Evolutionary conservation across 2,329 filamentous ascomycete species (phyloP).

Genomic region (Periconia digitata): DNA sequence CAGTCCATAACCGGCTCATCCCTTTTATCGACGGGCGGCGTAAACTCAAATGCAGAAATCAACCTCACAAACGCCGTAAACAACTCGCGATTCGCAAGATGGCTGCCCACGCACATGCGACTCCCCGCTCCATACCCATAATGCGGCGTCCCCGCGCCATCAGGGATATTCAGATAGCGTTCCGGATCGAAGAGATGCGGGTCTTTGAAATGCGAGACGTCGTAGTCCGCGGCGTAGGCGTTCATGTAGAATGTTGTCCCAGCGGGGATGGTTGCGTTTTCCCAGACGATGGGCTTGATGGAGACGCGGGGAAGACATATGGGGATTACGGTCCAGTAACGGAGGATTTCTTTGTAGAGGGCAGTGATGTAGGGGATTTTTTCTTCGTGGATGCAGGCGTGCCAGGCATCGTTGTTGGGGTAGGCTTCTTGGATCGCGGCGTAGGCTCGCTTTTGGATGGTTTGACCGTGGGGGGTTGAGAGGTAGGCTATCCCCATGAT

Average conservation of each 20-base stretch:
- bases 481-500: constrained; percentile 80
- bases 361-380: constrained; percentile 77
- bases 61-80: constrained; percentile 52
- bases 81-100: constrained; percentile 46
- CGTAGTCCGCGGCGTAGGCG: constrained; percentile 74
- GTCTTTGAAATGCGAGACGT: constrained; percentile 66
- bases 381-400: constrained; percentile 70
- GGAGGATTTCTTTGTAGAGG: constrained; percentile 74
- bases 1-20: constrained; percentile 50
- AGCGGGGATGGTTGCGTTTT: constrained; percentile 67
- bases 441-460: constrained; percentile 70
- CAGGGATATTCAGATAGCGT: constrained; percentile 60
- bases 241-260: constrained; percentile 81
- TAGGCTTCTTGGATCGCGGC: constrained; percentile 71
- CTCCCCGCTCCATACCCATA: constrained; percentile 53
- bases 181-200: constrained; percentile 68
- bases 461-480: constrained; percentile 66
- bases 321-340: constrained; percentile 79
- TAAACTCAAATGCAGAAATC: constrained; percentile 51
- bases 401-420: constrained; percentile 75
- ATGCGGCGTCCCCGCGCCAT: constrained; percentile 51
- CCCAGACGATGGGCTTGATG: constrained; percentile 71
- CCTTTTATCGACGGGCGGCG: constrained; percentile 41
- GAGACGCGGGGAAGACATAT: constrained; percentile 73
- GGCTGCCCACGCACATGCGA: constrained; percentile 51